Evolutionary conservation across 2,329 filamentous ascomycete genomes (phyloP).

Genomic region (Colletotrichum caudatum): DNA sequence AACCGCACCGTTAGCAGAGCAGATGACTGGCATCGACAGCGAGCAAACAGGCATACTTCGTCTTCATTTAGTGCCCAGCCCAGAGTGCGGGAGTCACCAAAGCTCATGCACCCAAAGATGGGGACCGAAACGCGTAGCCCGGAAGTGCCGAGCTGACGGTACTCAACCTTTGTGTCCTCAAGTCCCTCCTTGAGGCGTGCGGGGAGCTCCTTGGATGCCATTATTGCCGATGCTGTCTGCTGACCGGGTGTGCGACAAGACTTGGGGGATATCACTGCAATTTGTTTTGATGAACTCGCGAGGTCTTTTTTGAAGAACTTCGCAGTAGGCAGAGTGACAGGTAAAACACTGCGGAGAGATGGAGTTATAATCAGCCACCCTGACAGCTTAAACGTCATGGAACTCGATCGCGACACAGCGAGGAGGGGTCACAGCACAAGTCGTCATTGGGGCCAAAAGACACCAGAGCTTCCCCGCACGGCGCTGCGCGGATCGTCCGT

Average conservation of each 20-base stretch:
- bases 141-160: slow-evolving; percentile 68
- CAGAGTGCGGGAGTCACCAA: slow-evolving; percentile 65
- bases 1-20: not conserved
- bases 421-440: slow-evolving; percentile 31
- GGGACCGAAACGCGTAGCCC: slow-evolving; percentile 73
- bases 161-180: slow-evolving; percentile 58
- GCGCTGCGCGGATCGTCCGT: slow-evolving; percentile 4
- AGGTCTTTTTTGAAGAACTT: too few species aligned
- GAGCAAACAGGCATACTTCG: slow-evolving; percentile 46
- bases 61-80: slow-evolving; percentile 70
- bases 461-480: slow-evolving; percentile 31
- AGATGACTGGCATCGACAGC: not conserved
- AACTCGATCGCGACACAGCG: slow-evolving; percentile 28
- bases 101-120: slow-evolving; percentile 74
- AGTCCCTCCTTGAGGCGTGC: slow-evolving; percentile 45
- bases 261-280: not conserved
- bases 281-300: not conserved
- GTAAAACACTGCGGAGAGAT: too few species aligned
- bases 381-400: slow-evolving; percentile 27
- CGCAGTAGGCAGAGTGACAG: fast-evolving
- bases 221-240: slow-evolving; percentile 16
- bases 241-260: not conserved
- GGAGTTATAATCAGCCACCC: not conserved
- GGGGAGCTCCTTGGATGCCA: slow-evolving; percentile 35
- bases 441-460: slow-evolving; percentile 13